A percentile compares a stretch with the other conserved stretches of the same genome.
Conservation (phyloP, 495 filamentous ascomycete genomes). For the Penicillium pulvis region DNA sequence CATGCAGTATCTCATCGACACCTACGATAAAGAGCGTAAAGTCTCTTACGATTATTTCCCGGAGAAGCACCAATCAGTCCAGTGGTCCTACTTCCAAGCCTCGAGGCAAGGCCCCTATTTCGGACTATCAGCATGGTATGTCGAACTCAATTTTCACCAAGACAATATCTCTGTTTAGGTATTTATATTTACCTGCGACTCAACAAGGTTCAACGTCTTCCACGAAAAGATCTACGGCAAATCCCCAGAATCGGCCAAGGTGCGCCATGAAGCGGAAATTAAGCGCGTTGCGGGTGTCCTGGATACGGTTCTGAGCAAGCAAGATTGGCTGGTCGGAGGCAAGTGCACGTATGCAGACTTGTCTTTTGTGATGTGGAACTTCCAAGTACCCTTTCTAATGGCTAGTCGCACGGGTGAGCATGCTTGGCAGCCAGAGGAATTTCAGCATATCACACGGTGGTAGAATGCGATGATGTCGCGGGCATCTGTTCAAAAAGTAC, state of each 20-base stretch:
- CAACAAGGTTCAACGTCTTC: conserved; percentile 1
- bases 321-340: background rate
- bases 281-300: conserved; percentile 1
- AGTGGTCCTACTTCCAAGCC: no score
- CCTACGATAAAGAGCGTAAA: no score
- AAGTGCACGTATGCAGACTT: conserved; percentile 5
- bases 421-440: background rate
- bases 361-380: conserved; percentile 2
- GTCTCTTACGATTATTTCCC: no score
- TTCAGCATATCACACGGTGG: conserved; percentile 2
- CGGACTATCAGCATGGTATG: no score
- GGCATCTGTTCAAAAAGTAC: background rate
- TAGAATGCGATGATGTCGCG: conserved; percentile 4
- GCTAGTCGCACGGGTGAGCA: background rate
- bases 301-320: background rate
- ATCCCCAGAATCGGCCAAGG: conserved; percentile 5
- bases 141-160: no score
- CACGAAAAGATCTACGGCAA: conserved; percentile 1
- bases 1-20: no score
- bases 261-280: background rate
- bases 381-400: background rate
- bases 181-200: no score
- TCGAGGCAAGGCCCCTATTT: no score
- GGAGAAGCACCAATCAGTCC: no score
- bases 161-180: no score